phyloP scores from a whole-genome alignment of 2,329 filamentous ascomycete genomes.

The Colletotrichum liriopes region DNA sequence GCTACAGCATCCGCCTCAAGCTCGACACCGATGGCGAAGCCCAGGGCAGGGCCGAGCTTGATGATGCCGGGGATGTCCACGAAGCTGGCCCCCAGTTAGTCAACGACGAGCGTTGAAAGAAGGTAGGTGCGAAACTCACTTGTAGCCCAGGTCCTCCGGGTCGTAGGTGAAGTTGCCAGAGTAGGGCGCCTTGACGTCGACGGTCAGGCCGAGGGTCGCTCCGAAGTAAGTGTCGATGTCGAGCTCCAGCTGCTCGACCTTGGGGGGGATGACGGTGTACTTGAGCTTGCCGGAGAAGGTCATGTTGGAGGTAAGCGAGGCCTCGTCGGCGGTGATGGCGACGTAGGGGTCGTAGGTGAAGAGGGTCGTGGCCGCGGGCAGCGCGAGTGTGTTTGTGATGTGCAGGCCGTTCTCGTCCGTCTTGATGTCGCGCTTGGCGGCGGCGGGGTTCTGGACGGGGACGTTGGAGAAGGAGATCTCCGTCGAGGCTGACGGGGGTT shows the following conservation, averaged over 20 bases:
- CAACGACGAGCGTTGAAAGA: no score
- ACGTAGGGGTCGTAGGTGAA: slow-evolving; percentile 43
- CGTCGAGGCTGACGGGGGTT: slow-evolving; percentile 35
- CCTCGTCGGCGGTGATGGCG: slow-evolving; percentile 45
- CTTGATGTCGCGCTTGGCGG: slow-evolving; percentile 44
- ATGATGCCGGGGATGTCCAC: slow-evolving; percentile 43
- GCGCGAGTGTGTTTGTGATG: slow-evolving; percentile 44
- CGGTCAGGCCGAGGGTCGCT: slow-evolving; percentile 43
- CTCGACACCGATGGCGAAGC: slow-evolving; percentile 42
- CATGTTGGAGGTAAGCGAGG: slow-evolving; percentile 44
- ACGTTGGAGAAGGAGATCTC: slow-evolving; percentile 45
- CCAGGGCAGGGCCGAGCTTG: slow-evolving; percentile 38
- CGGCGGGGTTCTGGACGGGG: slow-evolving; percentile 29
- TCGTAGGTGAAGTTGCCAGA: slow-evolving; percentile 44
- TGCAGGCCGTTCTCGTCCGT: slow-evolving; percentile 44
- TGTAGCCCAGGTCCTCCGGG: slow-evolving; percentile 40
- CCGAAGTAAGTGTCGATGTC: slow-evolving; percentile 45
- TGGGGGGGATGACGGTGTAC: slow-evolving; percentile 43
- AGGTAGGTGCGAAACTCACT: neutral
- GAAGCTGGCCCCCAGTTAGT: slow-evolving; percentile 14
- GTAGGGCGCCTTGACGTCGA: slow-evolving; percentile 43
- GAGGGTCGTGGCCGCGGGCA: slow-evolving; percentile 44
- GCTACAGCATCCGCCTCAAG: slow-evolving; percentile 38
- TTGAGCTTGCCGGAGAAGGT: slow-evolving; percentile 46
- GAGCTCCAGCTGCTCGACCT: slow-evolving; percentile 45